These are phyloP conservation scores for Yamadazyma laniorum DNA, from an alignment of 805 yeast species.

Conservation along the genomic window DNA sequence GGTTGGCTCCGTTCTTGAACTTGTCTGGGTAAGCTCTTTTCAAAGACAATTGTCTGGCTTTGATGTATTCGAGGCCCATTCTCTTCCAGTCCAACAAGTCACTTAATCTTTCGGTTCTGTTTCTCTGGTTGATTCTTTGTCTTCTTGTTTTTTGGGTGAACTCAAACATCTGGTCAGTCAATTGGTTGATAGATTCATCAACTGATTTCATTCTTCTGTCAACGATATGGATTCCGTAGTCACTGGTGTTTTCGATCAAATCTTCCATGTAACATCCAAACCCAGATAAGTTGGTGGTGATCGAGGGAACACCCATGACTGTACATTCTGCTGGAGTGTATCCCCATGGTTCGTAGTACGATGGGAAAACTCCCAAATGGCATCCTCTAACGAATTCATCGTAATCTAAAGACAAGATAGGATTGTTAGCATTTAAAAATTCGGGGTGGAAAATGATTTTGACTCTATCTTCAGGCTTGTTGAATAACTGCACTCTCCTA, in stretches of 20 bases:
- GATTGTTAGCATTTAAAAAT: slow-evolving; percentile 90
- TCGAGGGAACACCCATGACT: slow-evolving; percentile 98
- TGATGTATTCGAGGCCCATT: slow-evolving; percentile 95
- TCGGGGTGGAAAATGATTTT: slow-evolving; percentile 98
- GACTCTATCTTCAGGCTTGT: slow-evolving; percentile 85
- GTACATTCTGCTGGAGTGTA: slow-evolving; percentile 99
- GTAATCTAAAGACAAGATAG: slow-evolving; percentile 87
- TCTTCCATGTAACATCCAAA: slow-evolving; percentile 99
- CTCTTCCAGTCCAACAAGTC: slow-evolving; percentile 96
- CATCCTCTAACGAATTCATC: slow-evolving; percentile 98
- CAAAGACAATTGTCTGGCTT: slow-evolving; percentile 88
- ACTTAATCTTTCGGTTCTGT: slow-evolving; percentile 90
- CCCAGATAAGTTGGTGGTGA: slow-evolving; percentile 93
- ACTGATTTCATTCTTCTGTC: slow-evolving; percentile 91
- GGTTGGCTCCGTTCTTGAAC: slow-evolving; percentile 54
- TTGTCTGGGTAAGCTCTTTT: slow-evolving; percentile 92
- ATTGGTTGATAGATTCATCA: slow-evolving; percentile 90
- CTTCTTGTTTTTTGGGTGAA: slow-evolving; percentile 88
- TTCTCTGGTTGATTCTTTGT: slow-evolving; percentile 96
- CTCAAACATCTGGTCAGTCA: slow-evolving; percentile 84
- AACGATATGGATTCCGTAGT: slow-evolving; percentile 95
- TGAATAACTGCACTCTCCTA: slow-evolving; percentile 87
- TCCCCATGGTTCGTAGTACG: slow-evolving; percentile 99
- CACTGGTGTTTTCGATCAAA: slow-evolving; percentile 87
- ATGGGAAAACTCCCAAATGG: slow-evolving; percentile 97